Evolutionary conservation across 2,329 filamentous ascomycete genomes (phyloP).

Genomic region (Xylaria sp.): DNA sequence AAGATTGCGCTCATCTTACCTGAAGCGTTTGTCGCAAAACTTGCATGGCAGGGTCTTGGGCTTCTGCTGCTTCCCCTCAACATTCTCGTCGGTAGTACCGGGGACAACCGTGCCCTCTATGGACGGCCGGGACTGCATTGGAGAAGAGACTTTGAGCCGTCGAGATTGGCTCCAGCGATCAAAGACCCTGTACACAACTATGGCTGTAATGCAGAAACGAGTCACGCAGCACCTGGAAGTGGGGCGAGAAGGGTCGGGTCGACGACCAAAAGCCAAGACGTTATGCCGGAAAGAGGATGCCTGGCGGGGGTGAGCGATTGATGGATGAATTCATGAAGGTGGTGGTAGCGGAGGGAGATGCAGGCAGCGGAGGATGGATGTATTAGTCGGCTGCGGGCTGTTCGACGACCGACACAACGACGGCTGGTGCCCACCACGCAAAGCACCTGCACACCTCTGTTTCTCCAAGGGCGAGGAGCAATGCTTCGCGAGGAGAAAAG

Average conservation of each 20-base stretch:
- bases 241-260: conserved; percentile 41
- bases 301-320: conserved; percentile 43
- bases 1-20: conserved; percentile 50
- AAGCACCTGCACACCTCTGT: conserved; percentile 22
- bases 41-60: conserved; percentile 67
- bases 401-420: conserved; percentile 38
- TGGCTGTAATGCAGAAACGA: conserved; percentile 43
- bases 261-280: conserved; percentile 37
- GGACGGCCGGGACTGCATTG: conserved; percentile 54
- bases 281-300: conserved; percentile 44
- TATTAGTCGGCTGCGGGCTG: conserved; percentile 37
- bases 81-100: conserved; percentile 51
- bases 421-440: conserved; percentile 29
- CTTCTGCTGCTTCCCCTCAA: conserved; percentile 61
- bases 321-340: conserved; percentile 45
- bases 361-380: conserved; percentile 19
- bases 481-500: conserved; percentile 22
- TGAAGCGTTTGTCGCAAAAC: conserved; percentile 67
- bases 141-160: conserved; percentile 37
- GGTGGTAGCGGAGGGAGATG: conserved; percentile 30
- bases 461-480: conserved; percentile 31
- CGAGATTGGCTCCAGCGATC: conserved; percentile 40
- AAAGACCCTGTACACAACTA: conserved; percentile 39
- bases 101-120: conserved; percentile 53
- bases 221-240: conserved; percentile 45